Conservation (phyloP, 306 rosid genomes). For the Acacia confusa region DNA sequence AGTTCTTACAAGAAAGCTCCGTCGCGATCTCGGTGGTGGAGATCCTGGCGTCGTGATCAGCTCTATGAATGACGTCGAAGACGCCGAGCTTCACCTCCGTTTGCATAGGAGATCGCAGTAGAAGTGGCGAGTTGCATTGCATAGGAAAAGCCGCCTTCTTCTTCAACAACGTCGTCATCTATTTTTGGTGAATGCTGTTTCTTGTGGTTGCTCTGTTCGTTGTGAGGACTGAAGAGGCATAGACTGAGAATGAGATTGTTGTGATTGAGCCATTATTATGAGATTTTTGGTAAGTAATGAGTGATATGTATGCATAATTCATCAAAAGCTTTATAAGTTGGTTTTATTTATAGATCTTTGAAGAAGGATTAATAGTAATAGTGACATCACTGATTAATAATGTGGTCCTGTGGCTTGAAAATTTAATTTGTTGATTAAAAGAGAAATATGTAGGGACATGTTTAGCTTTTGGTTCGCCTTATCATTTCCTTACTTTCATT, state of each 20-base stretch:
- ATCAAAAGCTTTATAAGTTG: not conserved
- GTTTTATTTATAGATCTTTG: not conserved
- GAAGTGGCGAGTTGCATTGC: slow-evolving; percentile 38
- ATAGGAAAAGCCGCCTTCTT: slow-evolving; percentile 28
- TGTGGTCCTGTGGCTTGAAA: too few relatives aligned
- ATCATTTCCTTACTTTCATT: too few relatives aligned
- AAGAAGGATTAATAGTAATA: not conserved
- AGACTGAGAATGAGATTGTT: not conserved
- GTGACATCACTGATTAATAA: too few relatives aligned
- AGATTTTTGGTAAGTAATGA: not conserved
- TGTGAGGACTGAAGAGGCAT: not conserved
- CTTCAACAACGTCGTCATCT: not conserved
- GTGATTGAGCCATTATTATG: not conserved
- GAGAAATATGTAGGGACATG: too few relatives aligned
- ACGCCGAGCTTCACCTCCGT: slow-evolving; percentile 42
- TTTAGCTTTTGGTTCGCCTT: too few relatives aligned
- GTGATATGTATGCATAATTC: not conserved
- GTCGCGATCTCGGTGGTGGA: slow-evolving; percentile 7
- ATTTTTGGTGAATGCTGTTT: not conserved
- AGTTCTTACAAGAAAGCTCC: slow-evolving; percentile 40
- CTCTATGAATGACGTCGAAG: slow-evolving; percentile 42
- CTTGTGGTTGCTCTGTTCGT: too few relatives aligned
- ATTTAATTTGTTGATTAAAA: too few relatives aligned
- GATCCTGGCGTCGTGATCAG: slow-evolving; percentile 21
- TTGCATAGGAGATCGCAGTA: slow-evolving; percentile 28